Base-by-base conservation (phyloP, 352 stramenopile species). In the Globisporangium perplexum region DNA sequence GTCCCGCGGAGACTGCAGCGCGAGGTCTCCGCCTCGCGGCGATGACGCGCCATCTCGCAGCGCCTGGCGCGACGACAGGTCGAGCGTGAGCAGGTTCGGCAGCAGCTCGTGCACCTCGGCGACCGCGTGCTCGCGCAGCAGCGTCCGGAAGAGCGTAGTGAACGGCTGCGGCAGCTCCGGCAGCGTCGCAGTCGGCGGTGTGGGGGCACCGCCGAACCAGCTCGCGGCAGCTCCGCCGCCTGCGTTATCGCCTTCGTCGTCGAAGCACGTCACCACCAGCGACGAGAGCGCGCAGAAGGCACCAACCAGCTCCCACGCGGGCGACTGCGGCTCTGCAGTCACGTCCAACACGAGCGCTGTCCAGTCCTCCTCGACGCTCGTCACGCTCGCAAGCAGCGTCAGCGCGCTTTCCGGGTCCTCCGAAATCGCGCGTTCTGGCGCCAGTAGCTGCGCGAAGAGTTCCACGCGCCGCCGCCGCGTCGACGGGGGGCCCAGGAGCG, bases 91-190 rank as follows among this genome's bases (percentile, higher is more conserved):
- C 55, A 84, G 59, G 22, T 67, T 75, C 17, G 80, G 80, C 36
- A 87, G 35, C 50, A 87, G 55, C 28, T 88, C 80, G 56, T 72
- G 76, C 51, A 88, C 66, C 66, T 88, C 75, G 18, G 76, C 65
- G 1, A 62, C 57, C 1, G 61, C 30, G 24, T 78, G 67, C 2
- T 90, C 80, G 7, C 60, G 62, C 52, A 72, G 24, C 0, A 90
- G 61, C 28, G 62, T 69, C 50, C 68, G 60, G 28, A 85, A 70
- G 3, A 84, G 63, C 23, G 70, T 60, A 39, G 71, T 65, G 55
- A 87, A 83, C 17, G 67, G 60, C 31, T 49, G 56, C 20, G 80
- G 62, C 10, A 46, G 30, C n/a, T 45, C 57, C 2, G 60, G 60
- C 33, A 47, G 53, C 4, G 50, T 28, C 7, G 7, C n/a, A 23